Base-by-base conservation (phyloP, 257 asterid genomes). In the Primulina huaijiensis region DNA sequence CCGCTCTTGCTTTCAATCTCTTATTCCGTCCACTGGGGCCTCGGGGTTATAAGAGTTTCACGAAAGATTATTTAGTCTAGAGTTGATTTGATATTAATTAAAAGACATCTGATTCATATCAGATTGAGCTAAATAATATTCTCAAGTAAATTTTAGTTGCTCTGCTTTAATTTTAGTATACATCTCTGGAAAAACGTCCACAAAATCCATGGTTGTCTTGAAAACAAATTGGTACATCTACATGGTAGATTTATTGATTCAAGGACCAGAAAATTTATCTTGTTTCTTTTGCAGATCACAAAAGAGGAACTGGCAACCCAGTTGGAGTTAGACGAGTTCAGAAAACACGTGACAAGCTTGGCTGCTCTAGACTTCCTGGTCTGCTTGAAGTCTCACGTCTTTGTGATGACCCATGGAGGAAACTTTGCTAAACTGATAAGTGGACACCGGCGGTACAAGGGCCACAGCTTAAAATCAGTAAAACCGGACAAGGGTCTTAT, bases 391-490 rank as follows among this genome's bases (percentile, higher is more conserved):
- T 94, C 99, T 5, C 90, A 94, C 64, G 99, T 88, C 38, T 94
- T 94, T 82, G 98, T 94, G 12, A 94, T 94, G 99, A 94, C 98
- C 30, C 99, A 94, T 14, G 99, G 98, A 37, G 98, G 99, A 16
- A 94, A 94, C 84, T 94, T 94, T 33, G 99, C 98, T 0, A 91
- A 94, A 79, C 83, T 94, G 61, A 89, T 94, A 60, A 94, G 91
- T 6, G 99, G 99, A 64, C 65, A 79, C 59, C 87, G 99, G 8
- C 82, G 98, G 64, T 91, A 94, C 86, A 72, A 86, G 86, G 99
- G 99, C 67, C 99, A 94, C 85, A 89, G 64, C 73, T 89, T 31
- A 60, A 94, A 91, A 74, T 94, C 99, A 76, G 88, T 94, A 67
- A 94, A 94, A 82, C 99, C 99, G 0, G 99, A 94, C 80, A 94